Conservation (phyloP, 2,329 filamentous ascomycete species). For the Bipolaris sorokiniana region DNA sequence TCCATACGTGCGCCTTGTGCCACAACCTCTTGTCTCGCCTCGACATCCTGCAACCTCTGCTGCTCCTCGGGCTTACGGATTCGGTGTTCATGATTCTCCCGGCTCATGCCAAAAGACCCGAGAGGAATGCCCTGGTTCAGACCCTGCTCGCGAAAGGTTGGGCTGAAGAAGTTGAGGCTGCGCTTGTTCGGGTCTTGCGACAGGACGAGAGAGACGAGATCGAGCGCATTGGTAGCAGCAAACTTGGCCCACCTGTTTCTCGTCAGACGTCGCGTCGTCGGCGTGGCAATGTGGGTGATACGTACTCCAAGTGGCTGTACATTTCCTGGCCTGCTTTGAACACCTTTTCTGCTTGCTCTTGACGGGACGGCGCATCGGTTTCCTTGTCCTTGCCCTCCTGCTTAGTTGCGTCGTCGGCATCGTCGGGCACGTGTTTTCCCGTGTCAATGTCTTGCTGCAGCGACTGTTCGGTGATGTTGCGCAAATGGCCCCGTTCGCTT, state of each 20-base stretch:
- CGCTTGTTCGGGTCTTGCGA: constrained; percentile 39
- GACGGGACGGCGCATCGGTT: constrained; percentile 45
- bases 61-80: constrained; percentile 27
- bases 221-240: constrained; percentile 41
- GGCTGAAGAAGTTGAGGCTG: constrained; percentile 36
- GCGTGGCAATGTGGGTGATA: constrained; percentile 58
- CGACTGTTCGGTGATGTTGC: constrained; percentile 75
- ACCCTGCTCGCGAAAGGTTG: constrained; percentile 32
- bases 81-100: constrained; percentile 28
- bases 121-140: constrained; percentile 46
- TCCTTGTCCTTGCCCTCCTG: constrained; percentile 51
- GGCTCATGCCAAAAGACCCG: constrained; percentile 39
- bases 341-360: constrained; percentile 49
- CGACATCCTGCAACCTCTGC: constrained; percentile 41
- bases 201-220: constrained; percentile 41
- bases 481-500: constrained; percentile 79
- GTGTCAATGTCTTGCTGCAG: constrained; percentile 70
- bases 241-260: constrained; percentile 37
- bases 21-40: constrained; percentile 54
- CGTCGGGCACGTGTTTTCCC: constrained; percentile 50
- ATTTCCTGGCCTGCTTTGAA: constrained; percentile 51
- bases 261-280: constrained; percentile 36
- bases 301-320: constrained; percentile 50
- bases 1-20: constrained; percentile 77
- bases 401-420: constrained; percentile 53